Conservation (phyloP, 2,329 filamentous ascomycete species). For the Zymoseptoria passerinii region DNA sequence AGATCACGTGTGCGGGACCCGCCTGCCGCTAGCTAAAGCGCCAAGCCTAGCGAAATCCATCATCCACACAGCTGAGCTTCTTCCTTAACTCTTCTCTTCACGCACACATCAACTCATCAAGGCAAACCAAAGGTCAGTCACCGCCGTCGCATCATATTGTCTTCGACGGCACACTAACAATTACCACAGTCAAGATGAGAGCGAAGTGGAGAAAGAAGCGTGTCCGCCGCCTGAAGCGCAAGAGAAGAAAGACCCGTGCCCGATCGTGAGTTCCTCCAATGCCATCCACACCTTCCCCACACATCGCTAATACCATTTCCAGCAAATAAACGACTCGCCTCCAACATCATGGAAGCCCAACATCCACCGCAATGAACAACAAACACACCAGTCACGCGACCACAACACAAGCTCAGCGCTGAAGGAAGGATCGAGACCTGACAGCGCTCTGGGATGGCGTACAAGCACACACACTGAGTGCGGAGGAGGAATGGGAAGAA, state of each 20-base stretch:
- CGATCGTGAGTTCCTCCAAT: conserved; percentile 63
- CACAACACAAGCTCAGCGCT: conserved; percentile 23
- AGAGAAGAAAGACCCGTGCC: conserved; percentile 99
- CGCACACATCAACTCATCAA: conserved; percentile 16
- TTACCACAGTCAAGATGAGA: conserved; percentile 52
- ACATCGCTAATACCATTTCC: conserved; percentile 10
- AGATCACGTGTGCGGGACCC: too few relatives aligned
- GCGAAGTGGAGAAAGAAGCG: conserved; percentile 99
- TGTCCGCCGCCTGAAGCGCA: conserved; percentile 96
- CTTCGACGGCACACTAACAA: conserved; percentile 6
- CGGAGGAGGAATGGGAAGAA: conserved; percentile 11
- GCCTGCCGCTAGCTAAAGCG: too few relatives aligned
- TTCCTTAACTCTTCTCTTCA: too few relatives aligned
- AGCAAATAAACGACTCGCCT: conserved; percentile 42
- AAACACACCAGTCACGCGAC: conserved; percentile 24
- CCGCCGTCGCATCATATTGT: neutral
- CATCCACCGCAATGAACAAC: conserved; percentile 19
- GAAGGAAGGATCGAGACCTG: conserved; percentile 30
- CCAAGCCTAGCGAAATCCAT: too few relatives aligned
- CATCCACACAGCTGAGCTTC: too few relatives aligned
- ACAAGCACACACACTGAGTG: conserved; percentile 14
- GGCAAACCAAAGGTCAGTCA: conserved; percentile 10
- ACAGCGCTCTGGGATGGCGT: conserved; percentile 19
- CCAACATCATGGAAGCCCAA: conserved; percentile 16
- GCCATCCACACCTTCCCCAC: conserved; percentile 1